These are phyloP conservation scores for Canavalia gladiata DNA, from an alignment of 306 rosid species.

Conservation along the genomic window DNA sequence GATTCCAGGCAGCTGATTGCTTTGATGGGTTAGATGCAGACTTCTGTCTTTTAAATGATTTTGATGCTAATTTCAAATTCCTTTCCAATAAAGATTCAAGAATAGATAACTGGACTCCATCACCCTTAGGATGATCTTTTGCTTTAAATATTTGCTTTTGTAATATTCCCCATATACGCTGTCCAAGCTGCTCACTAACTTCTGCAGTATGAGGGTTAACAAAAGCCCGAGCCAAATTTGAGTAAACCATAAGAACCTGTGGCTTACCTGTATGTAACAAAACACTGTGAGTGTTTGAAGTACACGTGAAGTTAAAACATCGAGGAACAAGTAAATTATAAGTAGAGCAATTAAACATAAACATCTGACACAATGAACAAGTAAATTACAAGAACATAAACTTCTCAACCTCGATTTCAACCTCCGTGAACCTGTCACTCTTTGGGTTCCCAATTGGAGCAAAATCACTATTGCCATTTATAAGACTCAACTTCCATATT, in stretches of 20 bases:
- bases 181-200: constrained; percentile 92
- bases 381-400: constrained; percentile 31
- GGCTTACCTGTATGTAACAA: constrained; percentile 72
- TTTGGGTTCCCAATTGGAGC: constrained; percentile 4
- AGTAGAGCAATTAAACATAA: background rate
- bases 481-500: background rate
- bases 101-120: constrained; percentile 67
- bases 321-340: constrained; percentile 17
- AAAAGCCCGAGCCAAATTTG: constrained; percentile 77
- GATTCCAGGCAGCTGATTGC: constrained; percentile 70
- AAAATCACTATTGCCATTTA: background rate
- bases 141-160: constrained; percentile 83
- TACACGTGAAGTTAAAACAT: constrained; percentile 4
- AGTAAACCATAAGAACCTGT: constrained; percentile 78
- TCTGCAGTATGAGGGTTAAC: constrained; percentile 82
- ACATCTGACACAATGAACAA: background rate
- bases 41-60: constrained; percentile 77
- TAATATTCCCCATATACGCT: constrained; percentile 93
- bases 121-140: constrained; percentile 86
- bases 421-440: background rate
- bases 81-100: constrained; percentile 82
- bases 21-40: constrained; percentile 64
- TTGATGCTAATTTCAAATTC: constrained; percentile 86
- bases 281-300: background rate
- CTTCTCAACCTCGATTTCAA: constrained; percentile 20